Percentiles rank a stretch among this genome's conserved stretches.
phyloP scores from a whole-genome alignment of 2,329 filamentous ascomycete species.

The Arthrobotrys entomopaga region DNA sequence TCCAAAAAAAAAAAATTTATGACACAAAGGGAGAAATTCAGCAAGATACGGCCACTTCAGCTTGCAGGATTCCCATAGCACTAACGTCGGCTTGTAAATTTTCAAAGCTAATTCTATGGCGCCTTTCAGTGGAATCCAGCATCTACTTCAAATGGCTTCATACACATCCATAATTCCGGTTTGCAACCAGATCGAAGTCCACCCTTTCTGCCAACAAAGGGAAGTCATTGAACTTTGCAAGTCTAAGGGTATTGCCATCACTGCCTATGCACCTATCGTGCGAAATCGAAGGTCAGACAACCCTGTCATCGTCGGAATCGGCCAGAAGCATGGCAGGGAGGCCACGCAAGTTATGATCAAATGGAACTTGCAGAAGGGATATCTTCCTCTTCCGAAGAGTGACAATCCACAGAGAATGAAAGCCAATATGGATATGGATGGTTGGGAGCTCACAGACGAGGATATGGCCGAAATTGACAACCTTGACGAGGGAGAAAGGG shows the following conservation, averaged over 20 bases:
- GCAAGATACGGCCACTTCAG: no score
- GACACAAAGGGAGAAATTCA: no score
- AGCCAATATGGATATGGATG: conserved; percentile 72
- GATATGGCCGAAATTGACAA: conserved; percentile 72
- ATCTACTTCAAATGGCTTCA: conserved; percentile 28
- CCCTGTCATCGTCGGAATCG: conserved; percentile 71
- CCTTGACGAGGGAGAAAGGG: conserved; percentile 69
- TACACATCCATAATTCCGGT: conserved; percentile 65
- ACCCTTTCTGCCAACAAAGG: conserved; percentile 80
- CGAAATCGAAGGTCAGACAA: conserved; percentile 76
- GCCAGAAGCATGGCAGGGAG: conserved; percentile 75
- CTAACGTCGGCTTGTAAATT: neutral
- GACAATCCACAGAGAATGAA: conserved; percentile 71
- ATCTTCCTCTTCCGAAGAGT: conserved; percentile 79
- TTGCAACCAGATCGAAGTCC: conserved; percentile 83
- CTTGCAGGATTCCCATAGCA: no score
- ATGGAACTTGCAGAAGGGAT: conserved; percentile 80
- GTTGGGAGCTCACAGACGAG: conserved; percentile 70
- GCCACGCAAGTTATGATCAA: conserved; percentile 79
- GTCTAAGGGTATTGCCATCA: conserved; percentile 73
- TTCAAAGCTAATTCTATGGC: neutral
- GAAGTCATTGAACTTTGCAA: conserved; percentile 74
- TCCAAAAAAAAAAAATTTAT: neutral
- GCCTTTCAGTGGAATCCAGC: conserved; percentile 18
- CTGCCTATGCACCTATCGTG: conserved; percentile 83